A percentile compares a stretch with the other conserved stretches of the same genome.
Conservation (phyloP, 768 basidiomycete species). For the Termitomyces titanicus region DNA sequence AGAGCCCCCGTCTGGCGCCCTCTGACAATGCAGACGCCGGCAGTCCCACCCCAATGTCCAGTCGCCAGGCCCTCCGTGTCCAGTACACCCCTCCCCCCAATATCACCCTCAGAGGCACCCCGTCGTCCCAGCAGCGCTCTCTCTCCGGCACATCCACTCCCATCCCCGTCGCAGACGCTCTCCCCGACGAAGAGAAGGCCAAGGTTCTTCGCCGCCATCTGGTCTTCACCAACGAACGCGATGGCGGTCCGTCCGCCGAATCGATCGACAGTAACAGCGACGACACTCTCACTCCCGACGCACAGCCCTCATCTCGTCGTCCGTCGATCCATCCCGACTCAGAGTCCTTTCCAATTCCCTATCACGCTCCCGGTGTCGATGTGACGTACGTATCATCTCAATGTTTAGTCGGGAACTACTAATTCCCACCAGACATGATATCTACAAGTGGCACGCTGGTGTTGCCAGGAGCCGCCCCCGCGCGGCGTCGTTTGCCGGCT, state of each 20-base stretch:
- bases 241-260: constrained; percentile 23
- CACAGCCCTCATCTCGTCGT: constrained; percentile 20
- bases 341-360: constrained; percentile 85
- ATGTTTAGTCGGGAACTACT: not conserved
- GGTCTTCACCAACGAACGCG: constrained; percentile 69
- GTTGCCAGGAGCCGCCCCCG: constrained; percentile 63
- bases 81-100: constrained; percentile 55
- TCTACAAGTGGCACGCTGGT: constrained; percentile 94
- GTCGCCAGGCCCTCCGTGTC: constrained; percentile 60
- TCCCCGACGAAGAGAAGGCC: constrained; percentile 82
- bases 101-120: constrained; percentile 41
- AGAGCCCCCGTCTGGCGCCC: constrained; percentile 21
- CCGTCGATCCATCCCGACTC: constrained; percentile 33
- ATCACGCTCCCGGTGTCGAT: constrained; percentile 84
- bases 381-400: constrained; percentile 68
- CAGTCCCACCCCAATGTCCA: constrained; percentile 30
- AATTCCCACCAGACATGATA: constrained; percentile 59
- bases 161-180: constrained; percentile 38
- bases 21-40: constrained; percentile 15
- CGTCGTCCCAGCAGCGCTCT: not conserved
- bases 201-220: constrained; percentile 78
- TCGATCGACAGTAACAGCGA: constrained; percentile 21
- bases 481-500: constrained; percentile 66
- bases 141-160: not conserved
- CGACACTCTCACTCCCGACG: constrained; percentile 25